Evolutionary conservation across 352 stramenopile genomes (phyloP).

Genomic region (Paralagenidium karlingii): DNA sequence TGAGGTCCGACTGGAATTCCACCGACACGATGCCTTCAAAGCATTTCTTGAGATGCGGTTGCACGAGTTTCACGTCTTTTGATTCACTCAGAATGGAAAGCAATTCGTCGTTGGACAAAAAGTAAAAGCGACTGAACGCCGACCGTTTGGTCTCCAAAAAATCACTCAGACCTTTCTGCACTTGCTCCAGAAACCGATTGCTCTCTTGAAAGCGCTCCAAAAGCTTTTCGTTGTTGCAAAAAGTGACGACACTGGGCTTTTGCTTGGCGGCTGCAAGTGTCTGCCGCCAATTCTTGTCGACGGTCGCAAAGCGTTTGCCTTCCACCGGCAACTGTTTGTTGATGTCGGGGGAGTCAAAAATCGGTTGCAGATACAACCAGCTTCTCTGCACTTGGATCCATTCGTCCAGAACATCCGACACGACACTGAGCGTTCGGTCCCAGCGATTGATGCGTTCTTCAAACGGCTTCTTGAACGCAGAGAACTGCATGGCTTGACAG

Average conservation of each 20-base stretch:
- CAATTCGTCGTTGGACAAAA: conserved; percentile 91
- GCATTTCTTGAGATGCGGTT: conserved; percentile 92
- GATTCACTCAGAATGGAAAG: conserved; percentile 92
- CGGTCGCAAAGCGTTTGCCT: conserved; percentile 88
- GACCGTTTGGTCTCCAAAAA: conserved; percentile 93
- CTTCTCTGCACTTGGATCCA: conserved; percentile 91
- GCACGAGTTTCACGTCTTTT: conserved; percentile 91
- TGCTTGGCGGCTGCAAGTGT: conserved; percentile 79
- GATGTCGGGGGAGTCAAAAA: conserved; percentile 93
- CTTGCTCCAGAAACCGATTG: conserved; percentile 91
- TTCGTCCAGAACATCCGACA: conserved; percentile 90
- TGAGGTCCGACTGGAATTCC: conserved; percentile 84
- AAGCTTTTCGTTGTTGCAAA: conserved; percentile 89
- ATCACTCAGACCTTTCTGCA: conserved; percentile 91
- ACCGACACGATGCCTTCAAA: conserved; percentile 92
- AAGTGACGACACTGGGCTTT: conserved; percentile 78
- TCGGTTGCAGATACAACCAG: conserved; percentile 94
- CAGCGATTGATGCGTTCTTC: conserved; percentile 89
- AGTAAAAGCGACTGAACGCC: conserved; percentile 91
- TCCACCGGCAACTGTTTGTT: conserved; percentile 93
- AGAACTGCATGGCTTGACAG: conserved; percentile 93
- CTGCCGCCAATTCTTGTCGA: conserved; percentile 92
- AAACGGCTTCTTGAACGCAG: conserved; percentile 91
- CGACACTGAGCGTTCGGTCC: conserved; percentile 77
- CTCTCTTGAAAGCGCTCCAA: conserved; percentile 88